A percentile compares a stretch with the other conserved stretches of the same genome.
These are phyloP conservation scores for Thelonectria olida DNA, from an alignment of 2,329 filamentous ascomycete species.

Conservation along the genomic window DNA sequence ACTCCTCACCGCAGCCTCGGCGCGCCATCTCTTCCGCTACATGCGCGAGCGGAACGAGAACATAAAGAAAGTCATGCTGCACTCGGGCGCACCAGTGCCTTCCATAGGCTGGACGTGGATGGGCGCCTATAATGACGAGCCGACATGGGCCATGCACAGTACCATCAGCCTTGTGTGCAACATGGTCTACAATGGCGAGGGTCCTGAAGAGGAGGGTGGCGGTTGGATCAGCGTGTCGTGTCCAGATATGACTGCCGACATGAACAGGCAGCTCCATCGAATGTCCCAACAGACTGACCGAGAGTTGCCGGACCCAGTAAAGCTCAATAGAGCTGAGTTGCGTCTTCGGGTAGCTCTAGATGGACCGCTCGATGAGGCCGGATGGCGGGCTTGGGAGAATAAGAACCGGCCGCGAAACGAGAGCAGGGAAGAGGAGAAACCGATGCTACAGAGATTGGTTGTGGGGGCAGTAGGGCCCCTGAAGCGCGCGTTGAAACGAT, in stretches of 20 bases:
- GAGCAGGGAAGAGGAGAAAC: too few species aligned
- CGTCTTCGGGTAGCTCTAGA: slow-evolving; percentile 7
- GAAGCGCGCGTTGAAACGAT: too few species aligned
- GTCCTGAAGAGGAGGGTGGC: not conserved
- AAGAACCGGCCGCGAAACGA: too few species aligned
- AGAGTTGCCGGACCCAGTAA: not conserved
- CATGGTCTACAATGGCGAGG: not conserved
- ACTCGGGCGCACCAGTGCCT: not conserved
- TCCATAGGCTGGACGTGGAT: not conserved
- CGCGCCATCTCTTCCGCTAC: slow-evolving; percentile 10
- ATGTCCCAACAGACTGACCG: not conserved
- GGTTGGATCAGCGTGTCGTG: slow-evolving; percentile 6
- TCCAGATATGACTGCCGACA: not conserved
- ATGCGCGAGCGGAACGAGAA: slow-evolving; percentile 5
- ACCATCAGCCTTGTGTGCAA: slow-evolving; percentile 11
- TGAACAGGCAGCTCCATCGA: slow-evolving; percentile 6
- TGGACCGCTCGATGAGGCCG: slow-evolving; percentile 1
- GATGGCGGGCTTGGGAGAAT: slow-evolving; percentile 5
- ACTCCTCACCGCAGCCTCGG: slow-evolving; percentile 3
- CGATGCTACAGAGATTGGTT: too few species aligned
- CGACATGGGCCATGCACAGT: slow-evolving; percentile 1
- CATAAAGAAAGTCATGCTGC: slow-evolving; percentile 8
- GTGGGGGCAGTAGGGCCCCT: too few species aligned
- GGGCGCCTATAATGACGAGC: not conserved
- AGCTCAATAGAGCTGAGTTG: not conserved